Base-by-base conservation (phyloP, 108 stramenopile species). In the Fragilaria radians region DNA sequence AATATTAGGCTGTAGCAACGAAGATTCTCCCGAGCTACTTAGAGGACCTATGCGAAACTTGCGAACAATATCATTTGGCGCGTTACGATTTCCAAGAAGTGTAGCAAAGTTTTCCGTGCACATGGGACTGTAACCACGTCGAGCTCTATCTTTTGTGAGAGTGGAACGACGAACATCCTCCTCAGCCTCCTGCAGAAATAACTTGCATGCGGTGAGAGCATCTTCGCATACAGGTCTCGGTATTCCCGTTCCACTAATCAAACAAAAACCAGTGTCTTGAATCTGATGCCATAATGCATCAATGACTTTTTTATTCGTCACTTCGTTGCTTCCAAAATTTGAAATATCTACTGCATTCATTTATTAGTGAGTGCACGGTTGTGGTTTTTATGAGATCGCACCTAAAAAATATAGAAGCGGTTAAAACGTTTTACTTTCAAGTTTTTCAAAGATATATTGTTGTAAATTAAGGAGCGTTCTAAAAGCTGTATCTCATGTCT, bases 51-150 rank as follows among this genome's bases (percentile, higher is more conserved):
- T 57, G 14, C 86, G 76, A 56, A 80, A 84, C 54, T 88, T 88
- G 24, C 74, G 79, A 21, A 88, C 86, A 30, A 84, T 59, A 66
- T 88, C 86, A 60, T 88, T 88, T 18, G 82, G 80, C 17, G 81
- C 86, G 1, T 72, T 34, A 52, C 72, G 33, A n/a, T n/a, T n/a
- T 24, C 82, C 80, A 19, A 88, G 52, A 33, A 88, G 61, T 0
- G 79, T 80, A 3, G 82, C 81, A 71, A 88, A 88, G 48, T 88
- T 88, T 59, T 88, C 86, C 0, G 76, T 77, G 49, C 63, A 57
- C 63, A 80, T 79, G 27, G 86, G 86, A 66, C 67, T 70, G 31
- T 88, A 88, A 21, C 86, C 86, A 23, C 86, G 59, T 24, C 86
- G 61, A 30, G 86, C 82, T 28, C 86, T 65, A 63, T 88, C 86